phyloP scores from a whole-genome alignment of 2,329 filamentous ascomycete genomes.

The Colletotrichum tropicicola region DNA sequence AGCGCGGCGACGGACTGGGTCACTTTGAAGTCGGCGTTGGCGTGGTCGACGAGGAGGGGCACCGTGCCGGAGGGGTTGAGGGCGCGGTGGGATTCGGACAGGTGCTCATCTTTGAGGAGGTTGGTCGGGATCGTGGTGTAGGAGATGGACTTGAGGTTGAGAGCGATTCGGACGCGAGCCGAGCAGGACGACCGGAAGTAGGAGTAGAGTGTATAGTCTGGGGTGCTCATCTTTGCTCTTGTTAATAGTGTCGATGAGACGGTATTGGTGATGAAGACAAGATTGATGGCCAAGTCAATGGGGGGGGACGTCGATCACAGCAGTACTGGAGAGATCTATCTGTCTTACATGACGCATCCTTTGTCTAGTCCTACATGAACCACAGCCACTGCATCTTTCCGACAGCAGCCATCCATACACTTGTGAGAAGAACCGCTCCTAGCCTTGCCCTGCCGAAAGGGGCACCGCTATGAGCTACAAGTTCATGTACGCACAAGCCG shows the following conservation, averaged over 20 bases:
- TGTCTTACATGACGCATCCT: not conserved
- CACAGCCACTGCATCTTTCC: no score
- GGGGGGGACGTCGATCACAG: no score
- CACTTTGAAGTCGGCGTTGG: constrained; percentile 48
- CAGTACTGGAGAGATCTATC: no score
- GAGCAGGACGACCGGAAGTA: constrained; percentile 73
- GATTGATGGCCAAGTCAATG: no score
- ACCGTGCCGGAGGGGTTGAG: constrained; percentile 64
- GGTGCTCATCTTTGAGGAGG: constrained; percentile 63
- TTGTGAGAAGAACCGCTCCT: constrained; percentile 17
- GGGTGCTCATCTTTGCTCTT: not conserved
- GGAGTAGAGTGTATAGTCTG: constrained; percentile 58
- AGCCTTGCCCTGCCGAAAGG: constrained; percentile 17
- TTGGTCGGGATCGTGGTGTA: constrained; percentile 59
- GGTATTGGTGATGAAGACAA: no score
- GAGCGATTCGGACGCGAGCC: constrained; percentile 67
- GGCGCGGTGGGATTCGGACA: constrained; percentile 50
- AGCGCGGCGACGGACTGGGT: constrained; percentile 68
- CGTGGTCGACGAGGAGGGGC: constrained; percentile 57
- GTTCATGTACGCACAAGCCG: not conserved
- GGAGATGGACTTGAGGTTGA: constrained; percentile 62
- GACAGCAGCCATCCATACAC: no score
- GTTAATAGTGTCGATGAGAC: not conserved
- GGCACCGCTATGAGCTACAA: not conserved
- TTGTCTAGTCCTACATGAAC: no score